A percentile compares a stretch with the other conserved stretches of the same genome.
These are phyloP conservation scores for Yamadazyma nakazawae DNA, from an alignment of 805 yeast species.

Conservation along the genomic window DNA sequence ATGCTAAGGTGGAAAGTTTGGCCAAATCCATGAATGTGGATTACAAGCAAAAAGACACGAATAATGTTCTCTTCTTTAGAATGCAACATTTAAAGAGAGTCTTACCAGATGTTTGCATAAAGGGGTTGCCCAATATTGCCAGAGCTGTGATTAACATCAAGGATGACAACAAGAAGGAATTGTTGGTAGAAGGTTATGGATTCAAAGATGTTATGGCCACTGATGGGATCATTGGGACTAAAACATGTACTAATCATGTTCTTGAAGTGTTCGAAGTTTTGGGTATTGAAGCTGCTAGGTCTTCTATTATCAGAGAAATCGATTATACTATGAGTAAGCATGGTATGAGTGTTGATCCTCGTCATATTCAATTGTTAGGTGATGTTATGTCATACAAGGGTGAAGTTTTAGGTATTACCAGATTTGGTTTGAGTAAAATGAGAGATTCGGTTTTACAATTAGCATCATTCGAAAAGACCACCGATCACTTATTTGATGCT, in stretches of 20 bases:
- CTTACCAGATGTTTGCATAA: conserved; percentile 83
- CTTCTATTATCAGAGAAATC: conserved; percentile 89
- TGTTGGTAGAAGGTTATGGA: conserved; percentile 97
- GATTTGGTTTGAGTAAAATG: conserved; percentile 98
- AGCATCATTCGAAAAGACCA: conserved; percentile 97
- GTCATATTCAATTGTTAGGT: conserved; percentile 95
- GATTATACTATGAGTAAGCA: conserved; percentile 98
- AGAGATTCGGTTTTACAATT: conserved; percentile 95
- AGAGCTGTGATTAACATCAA: conserved; percentile 95
- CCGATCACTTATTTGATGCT: conserved; percentile 97
- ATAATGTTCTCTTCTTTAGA: conserved; percentile 68
- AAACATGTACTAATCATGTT: conserved; percentile 88
- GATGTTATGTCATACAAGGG: conserved; percentile 99
- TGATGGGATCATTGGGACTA: conserved; percentile 89
- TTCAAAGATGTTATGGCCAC: conserved; percentile 94
- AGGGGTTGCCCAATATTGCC: conserved; percentile 86
- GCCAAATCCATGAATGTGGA: conserved; percentile 37
- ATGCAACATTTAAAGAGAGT: conserved; percentile 87
- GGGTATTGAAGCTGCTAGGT: conserved; percentile 97
- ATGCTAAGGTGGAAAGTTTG: conserved; percentile 34
- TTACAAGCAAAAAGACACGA: conserved; percentile 25
- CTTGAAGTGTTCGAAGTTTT: conserved; percentile 83
- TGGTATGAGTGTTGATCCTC: conserved; percentile 99
- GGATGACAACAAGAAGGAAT: conserved; percentile 82
- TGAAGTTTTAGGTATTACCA: conserved; percentile 94